A percentile compares a stretch with the other conserved stretches of the same genome.
These are phyloP conservation scores for Limnomonas spitsbergensis DNA, from an alignment of 139 green algal species.

Conservation along the genomic window DNA sequence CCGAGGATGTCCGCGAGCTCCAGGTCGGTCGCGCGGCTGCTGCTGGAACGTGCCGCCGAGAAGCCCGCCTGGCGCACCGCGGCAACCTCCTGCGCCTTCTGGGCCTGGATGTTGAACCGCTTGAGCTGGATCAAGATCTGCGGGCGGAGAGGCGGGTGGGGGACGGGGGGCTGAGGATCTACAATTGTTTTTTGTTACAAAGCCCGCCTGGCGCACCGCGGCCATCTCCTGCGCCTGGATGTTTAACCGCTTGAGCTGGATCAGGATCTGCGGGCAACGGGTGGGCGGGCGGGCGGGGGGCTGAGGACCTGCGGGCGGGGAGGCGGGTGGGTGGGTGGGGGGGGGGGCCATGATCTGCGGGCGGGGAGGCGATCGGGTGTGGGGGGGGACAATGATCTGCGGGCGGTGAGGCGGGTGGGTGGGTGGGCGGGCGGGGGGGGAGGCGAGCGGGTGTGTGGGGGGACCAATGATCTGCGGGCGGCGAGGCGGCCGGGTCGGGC, in stretches of 20 bases:
- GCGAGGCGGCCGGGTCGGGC: no score
- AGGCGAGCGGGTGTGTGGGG: no score
- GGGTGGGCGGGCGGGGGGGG: no score
- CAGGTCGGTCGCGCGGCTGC: background rate
- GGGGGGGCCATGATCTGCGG: no score
- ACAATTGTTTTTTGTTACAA: no score
- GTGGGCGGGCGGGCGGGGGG: background rate
- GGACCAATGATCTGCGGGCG: no score
- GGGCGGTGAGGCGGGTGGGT: no score
- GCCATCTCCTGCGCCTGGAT: slow-evolving; percentile 25
- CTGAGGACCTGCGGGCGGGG: no score
- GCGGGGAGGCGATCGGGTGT: no score
- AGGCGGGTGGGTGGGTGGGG: no score
- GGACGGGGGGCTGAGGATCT: no score
- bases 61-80: background rate
- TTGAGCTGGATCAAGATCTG: slow-evolving; percentile 77
- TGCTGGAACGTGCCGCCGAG: background rate
- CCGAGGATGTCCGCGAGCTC: slow-evolving; percentile 9
- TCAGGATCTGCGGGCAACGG: slow-evolving; percentile 56
- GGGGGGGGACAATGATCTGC: no score
- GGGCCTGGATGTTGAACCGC: slow-evolving; percentile 61
- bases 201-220: background rate
- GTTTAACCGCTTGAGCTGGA: slow-evolving; percentile 73
- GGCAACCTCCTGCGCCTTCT: slow-evolving; percentile 15
- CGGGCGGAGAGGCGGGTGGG: background rate